Evolutionary conservation across 2,329 filamentous ascomycete genomes (phyloP).

Genomic region (Aureobasidium leucospermi): DNA sequence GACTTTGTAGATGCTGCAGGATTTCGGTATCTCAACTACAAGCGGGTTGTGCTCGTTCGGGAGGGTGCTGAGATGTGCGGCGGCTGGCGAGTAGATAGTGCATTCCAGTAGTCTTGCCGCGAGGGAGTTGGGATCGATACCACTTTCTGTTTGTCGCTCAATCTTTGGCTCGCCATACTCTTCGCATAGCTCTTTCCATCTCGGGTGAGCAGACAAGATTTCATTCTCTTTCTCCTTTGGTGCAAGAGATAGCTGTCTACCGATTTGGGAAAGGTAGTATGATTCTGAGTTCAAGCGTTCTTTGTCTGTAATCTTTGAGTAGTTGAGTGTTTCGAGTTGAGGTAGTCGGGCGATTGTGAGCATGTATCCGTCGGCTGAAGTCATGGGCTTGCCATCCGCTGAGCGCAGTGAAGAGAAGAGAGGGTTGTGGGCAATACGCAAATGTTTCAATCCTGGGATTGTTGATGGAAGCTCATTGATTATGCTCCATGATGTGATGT

Average conservation of each 20-base stretch:
- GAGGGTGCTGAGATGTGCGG: slow-evolving; percentile 19
- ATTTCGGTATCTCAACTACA: slow-evolving; percentile 57
- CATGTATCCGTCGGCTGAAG: slow-evolving; percentile 80
- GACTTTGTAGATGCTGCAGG: slow-evolving; percentile 72
- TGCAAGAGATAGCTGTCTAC: slow-evolving; percentile 60
- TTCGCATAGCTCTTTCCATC: slow-evolving; percentile 67
- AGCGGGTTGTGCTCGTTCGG: slow-evolving; percentile 17
- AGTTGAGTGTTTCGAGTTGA: slow-evolving; percentile 63
- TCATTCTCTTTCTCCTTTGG: slow-evolving; percentile 45
- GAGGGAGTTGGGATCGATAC: slow-evolving; percentile 67
- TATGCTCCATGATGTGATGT: slow-evolving; percentile 58
- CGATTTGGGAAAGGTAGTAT: slow-evolving; percentile 85
- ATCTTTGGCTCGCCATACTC: slow-evolving; percentile 67
- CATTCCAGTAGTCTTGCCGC: slow-evolving; percentile 66
- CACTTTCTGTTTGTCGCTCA: slow-evolving; percentile 33
- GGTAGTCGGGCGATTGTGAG: slow-evolving; percentile 71
- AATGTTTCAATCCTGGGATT: slow-evolving; percentile 66
- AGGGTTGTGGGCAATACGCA: slow-evolving; percentile 82
- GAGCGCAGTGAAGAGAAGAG: slow-evolving; percentile 57
- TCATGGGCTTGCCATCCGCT: slow-evolving; percentile 36
- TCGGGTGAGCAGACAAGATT: slow-evolving; percentile 58
- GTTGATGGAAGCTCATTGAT: slow-evolving; percentile 58
- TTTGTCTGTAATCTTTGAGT: slow-evolving; percentile 57
- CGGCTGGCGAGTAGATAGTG: slow-evolving; percentile 46
- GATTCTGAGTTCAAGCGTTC: slow-evolving; percentile 85